A percentile compares a stretch with the other conserved stretches of the same genome.
Conservation (phyloP, 257 asterid genomes). For the Salvia hispanica region DNA sequence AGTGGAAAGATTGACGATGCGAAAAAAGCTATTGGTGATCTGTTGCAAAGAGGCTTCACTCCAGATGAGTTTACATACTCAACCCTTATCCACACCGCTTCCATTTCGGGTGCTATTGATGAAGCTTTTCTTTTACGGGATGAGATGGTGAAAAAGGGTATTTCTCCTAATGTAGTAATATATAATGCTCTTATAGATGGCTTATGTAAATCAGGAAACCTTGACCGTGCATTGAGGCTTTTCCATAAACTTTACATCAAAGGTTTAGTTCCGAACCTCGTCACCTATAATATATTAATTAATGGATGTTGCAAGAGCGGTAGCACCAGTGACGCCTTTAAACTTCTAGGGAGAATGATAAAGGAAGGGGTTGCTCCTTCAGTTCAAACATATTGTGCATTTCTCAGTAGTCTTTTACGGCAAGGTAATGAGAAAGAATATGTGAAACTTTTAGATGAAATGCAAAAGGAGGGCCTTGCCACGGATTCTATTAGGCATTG, state of each 20-base stretch:
- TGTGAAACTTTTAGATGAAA: conserved; percentile 45
- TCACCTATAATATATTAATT: conserved; percentile 81
- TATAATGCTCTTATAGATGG: conserved; percentile 85
- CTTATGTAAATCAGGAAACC: conserved; percentile 76
- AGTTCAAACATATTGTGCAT: conserved; percentile 44
- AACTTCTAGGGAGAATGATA: conserved; percentile 65
- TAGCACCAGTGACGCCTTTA: conserved; percentile 52
- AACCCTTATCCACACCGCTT: conserved; percentile 66
- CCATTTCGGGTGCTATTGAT: conserved; percentile 61
- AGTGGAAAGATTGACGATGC: conserved; percentile 77
- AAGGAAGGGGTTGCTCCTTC: conserved; percentile 68
- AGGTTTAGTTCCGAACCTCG: conserved; percentile 59
- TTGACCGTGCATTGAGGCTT: conserved; percentile 75
- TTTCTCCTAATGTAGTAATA: conserved; percentile 69
- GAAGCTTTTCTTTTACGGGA: conserved; percentile 85
- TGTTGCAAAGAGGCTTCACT: conserved; percentile 60
- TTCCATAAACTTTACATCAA: conserved; percentile 68
- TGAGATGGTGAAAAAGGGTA: conserved; percentile 75
- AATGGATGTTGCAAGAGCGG: conserved; percentile 65
- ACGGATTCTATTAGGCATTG: conserved; percentile 31
- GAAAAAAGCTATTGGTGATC: conserved; percentile 44
- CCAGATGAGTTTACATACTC: conserved; percentile 91
- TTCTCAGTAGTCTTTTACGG: conserved; percentile 48
- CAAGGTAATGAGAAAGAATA: conserved; percentile 50
- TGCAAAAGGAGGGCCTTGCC: conserved; percentile 45